Evolutionary conservation across 495 filamentous ascomycete species (phyloP), one percentile per base, ranked within the genome.

Genomic region (Usnea hakonensis): DNA sequence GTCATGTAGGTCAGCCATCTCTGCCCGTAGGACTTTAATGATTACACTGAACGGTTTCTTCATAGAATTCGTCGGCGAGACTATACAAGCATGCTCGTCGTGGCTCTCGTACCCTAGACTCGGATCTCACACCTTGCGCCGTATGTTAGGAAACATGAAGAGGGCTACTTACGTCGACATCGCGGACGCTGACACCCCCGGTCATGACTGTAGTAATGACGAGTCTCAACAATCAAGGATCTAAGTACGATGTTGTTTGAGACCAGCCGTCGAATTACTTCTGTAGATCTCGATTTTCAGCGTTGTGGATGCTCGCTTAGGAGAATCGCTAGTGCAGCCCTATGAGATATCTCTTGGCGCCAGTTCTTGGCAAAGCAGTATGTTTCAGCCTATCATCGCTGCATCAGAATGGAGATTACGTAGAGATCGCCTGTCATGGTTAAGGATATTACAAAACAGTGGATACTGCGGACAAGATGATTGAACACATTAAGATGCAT

Each of bases 111-210:
- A 14, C 43, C 23, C 46, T 16, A 11, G 33, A 30, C 23, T 57
- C 40, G 28, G 37, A 26, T 43, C 54, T 48, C 30, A 8, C 36
- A n/a, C 43, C n/a, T 19, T 7, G 41, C 23, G 41, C 43, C 9
- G n/a, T 4, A 4, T 35, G 63, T 61, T 55, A 66, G 61, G 69
- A 66, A 66, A 67, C 69, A 68, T 68, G 60, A 55, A 66, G 63
- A 71, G 65, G 53, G 65, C 62, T 73, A 85, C 87, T 81, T 85
- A 91, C 90, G 82, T 92, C 89, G 75, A 93, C 89, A 83, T 93
- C 89, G 77, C 89, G 90, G 78, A 93, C 89, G 72, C 82, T 86
- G 77, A 90, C 84, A 80, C 89, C 89, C 23, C 68, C 65, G 16
- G 68, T 82, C 89, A 93, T 93, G 74, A 80, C 90, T 78, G 81